These are phyloP conservation scores for Leucaena leucocephala DNA, from an alignment of 306 rosid species.

Conservation along the genomic window DNA sequence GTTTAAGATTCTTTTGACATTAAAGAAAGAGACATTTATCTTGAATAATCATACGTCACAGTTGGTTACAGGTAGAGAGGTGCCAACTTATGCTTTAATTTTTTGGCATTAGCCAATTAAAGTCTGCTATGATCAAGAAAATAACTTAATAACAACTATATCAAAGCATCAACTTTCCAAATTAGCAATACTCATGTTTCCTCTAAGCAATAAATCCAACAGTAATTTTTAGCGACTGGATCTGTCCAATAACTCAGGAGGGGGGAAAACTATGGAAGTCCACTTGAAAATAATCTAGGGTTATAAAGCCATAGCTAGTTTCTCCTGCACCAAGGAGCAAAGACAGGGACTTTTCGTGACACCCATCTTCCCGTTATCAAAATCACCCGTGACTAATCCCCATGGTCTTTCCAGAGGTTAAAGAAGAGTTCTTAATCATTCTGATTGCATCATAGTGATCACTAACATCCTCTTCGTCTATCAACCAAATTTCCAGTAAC, in stretches of 20 bases:
- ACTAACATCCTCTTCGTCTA: slow-evolving; percentile 22
- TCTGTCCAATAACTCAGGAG: too few species aligned
- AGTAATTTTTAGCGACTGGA: not conserved
- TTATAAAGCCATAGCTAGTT: not conserved
- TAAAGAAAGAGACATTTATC: not conserved
- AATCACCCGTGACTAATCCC: slow-evolving; percentile 14
- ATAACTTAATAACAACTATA: not conserved
- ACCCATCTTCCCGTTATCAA: slow-evolving; percentile 18
- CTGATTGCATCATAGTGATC: not conserved
- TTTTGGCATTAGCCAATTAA: not conserved
- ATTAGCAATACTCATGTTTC: not conserved
- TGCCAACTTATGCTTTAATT: not conserved
- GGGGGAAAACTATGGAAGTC: too few species aligned
- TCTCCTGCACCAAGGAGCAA: slow-evolving; percentile 10
- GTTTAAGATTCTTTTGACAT: not conserved
- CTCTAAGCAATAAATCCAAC: slow-evolving; percentile 5
- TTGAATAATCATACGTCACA: not conserved
- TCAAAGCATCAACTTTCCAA: not conserved
- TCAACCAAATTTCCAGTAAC: slow-evolving; percentile 29
- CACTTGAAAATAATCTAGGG: slow-evolving; percentile 6
- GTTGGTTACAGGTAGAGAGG: not conserved
- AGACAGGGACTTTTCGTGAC: slow-evolving; percentile 10
- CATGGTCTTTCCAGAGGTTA: not conserved
- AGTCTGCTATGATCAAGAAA: not conserved
- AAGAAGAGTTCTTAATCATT: slow-evolving; percentile 12